Conservation (phyloP, 352 stramenopile genomes). For the Pythium guiyangense region DNA sequence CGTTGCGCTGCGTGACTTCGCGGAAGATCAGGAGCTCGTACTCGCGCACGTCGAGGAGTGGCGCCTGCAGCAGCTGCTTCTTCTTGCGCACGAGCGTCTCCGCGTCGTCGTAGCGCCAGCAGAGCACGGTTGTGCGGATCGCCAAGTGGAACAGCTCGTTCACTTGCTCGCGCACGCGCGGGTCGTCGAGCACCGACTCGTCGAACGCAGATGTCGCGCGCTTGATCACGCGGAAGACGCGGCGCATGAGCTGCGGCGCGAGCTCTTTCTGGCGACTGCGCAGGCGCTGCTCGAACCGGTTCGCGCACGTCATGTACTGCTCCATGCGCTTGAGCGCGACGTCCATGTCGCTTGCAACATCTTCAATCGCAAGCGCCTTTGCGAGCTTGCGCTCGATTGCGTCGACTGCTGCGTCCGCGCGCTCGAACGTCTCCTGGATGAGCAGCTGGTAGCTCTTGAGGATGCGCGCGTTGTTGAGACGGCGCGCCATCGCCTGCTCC, state of each 20-base stretch:
- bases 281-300: conserved; percentile 54
- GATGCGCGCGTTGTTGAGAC: conserved; percentile 32
- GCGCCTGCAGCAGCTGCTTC: conserved; percentile 29
- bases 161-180: conserved; percentile 29
- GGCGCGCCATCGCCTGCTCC: conserved; percentile 33
- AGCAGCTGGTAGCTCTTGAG: conserved; percentile 43
- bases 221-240: conserved; percentile 60
- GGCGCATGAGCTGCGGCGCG: conserved; percentile 55
- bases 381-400: conserved; percentile 43
- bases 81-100: conserved; percentile 46
- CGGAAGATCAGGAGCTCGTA: conserved; percentile 74
- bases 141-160: conserved; percentile 50
- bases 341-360: conserved; percentile 42
- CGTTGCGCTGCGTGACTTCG: conserved; percentile 38
- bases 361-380: conserved; percentile 17
- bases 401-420: conserved; percentile 36
- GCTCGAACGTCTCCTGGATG: conserved; percentile 41
- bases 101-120: conserved; percentile 59
- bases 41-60: conserved; percentile 29
- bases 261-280: conserved; percentile 37
- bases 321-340: conserved; percentile 57
- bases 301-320: conserved; percentile 73
- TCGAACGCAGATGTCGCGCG: conserved; percentile 10
- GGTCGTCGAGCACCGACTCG: conserved; percentile 14
- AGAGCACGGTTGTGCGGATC: conserved; percentile 47